phyloP scores from a whole-genome alignment of 108 stramenopile genomes.

The Nitzschia sp. region DNA sequence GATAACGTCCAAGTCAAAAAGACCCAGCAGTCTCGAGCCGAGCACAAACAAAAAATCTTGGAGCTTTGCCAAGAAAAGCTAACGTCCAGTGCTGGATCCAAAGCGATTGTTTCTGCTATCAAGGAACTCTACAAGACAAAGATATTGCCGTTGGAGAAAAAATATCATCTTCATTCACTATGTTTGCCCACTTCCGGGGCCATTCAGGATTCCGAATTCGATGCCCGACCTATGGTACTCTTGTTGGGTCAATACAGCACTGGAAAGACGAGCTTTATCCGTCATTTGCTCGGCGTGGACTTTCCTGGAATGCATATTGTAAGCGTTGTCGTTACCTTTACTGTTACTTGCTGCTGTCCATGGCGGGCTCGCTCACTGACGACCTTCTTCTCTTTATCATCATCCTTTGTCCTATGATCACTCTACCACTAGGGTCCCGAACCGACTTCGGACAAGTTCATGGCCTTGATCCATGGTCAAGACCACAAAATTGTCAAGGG shows the following conservation, averaged over 20 bases:
- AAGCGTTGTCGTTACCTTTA: too few species aligned
- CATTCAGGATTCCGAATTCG: conserved; percentile 81
- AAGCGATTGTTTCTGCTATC: conserved; percentile 4
- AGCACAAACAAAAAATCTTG: conserved; percentile 4
- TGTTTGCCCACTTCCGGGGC: conserved; percentile 74
- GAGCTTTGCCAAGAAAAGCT: not conserved
- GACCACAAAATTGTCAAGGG: conserved; percentile 85
- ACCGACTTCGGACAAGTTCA: conserved; percentile 37
- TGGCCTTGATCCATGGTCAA: conserved; percentile 72
- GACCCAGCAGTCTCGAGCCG: not conserved
- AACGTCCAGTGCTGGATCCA: not conserved
- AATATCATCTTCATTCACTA: conserved; percentile 93
- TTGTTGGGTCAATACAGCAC: conserved; percentile 93
- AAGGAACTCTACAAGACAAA: conserved; percentile 74
- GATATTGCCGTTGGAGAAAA: conserved; percentile 78
- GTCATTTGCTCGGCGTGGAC: conserved; percentile 81
- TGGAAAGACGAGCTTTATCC: conserved; percentile 92
- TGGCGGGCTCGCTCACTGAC: too few species aligned
- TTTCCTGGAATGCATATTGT: conserved; percentile 85
- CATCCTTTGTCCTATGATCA: too few species aligned
- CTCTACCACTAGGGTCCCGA: too few species aligned
- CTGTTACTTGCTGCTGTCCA: too few species aligned
- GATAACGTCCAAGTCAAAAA: not conserved
- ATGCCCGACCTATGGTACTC: conserved; percentile 94
- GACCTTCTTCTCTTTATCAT: too few species aligned